These are phyloP conservation scores for Exophiala xenobiotica DNA, from an alignment of 2,329 filamentous ascomycete genomes.

Conservation along the genomic window DNA sequence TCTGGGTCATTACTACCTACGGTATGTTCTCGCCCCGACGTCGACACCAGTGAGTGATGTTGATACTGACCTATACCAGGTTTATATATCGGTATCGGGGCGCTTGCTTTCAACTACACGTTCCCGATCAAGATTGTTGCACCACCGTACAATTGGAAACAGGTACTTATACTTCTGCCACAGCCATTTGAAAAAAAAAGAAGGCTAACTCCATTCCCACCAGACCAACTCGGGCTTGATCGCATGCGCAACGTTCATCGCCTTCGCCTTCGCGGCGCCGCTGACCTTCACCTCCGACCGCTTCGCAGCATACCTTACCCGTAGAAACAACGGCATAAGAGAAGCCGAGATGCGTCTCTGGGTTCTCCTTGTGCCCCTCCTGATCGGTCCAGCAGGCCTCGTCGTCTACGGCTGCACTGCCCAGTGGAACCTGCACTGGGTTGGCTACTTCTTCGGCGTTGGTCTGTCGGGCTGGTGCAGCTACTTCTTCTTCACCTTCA, in stretches of 20 bases:
- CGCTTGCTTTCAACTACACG: conserved; percentile 52
- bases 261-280: conserved; percentile 44
- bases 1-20: conserved; percentile 54
- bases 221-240: conserved; percentile 47
- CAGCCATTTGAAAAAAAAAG: too few species aligned
- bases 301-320: conserved; percentile 40
- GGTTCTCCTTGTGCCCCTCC: conserved; percentile 34
- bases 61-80: too few species aligned
- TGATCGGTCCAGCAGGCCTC: conserved; percentile 36
- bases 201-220: too few species aligned
- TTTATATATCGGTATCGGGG: conserved; percentile 51
- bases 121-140: conserved; percentile 50
- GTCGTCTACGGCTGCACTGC: conserved; percentile 38
- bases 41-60: too few species aligned
- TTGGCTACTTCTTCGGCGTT: conserved; percentile 51
- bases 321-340: conserved; percentile 40
- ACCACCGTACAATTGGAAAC: conserved; percentile 38
- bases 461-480: conserved; percentile 50
- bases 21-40: conserved; percentile 41
- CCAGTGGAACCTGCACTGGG: conserved; percentile 36
- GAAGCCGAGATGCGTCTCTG: conserved; percentile 45
- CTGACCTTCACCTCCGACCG: conserved; percentile 45
- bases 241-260: conserved; percentile 40
- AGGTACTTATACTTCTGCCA: too few species aligned
- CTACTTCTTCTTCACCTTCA: conserved; percentile 59